Base-by-base conservation (phyloP, 2,329 filamentous ascomycete species). In the Periconia sp. region DNA sequence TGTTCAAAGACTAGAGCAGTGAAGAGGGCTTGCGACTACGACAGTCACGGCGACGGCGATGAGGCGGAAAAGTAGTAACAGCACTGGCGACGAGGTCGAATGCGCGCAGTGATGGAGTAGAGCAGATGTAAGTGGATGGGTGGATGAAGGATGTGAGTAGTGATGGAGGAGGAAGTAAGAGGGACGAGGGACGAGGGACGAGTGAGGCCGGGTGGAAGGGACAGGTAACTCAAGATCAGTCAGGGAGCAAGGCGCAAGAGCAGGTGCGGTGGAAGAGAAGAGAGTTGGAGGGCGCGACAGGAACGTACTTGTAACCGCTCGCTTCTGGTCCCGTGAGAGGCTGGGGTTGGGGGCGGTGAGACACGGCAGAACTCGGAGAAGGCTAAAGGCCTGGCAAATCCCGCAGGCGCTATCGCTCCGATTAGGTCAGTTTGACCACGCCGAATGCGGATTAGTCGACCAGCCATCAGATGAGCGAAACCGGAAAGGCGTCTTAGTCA, bases 251-350 rank as follows among this genome's bases (percentile, higher is more conserved):
- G 57, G 59, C 52, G 56, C 47, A 60, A 46, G 55, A 50, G 54
- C 48, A 46, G 54, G 54, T 51, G 56, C 66, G 65, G 70, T 69
- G 67, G 60, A 63, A 63, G 65, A 65, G 52, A 73, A 64, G 65
- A 72, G 62, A 11, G 58, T 63, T 62, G 63, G 65, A 64, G 71
- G 58, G 59, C 64, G 60, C 57, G 64, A 60, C 57, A 62, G 56
- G 51, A 41, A 35, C 27, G 46, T 72, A 66, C 73, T 74, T 70
- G 73, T 72, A 68, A 37, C 33, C 33, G 68, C 62, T 65, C 62
- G 58, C 64, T 57, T 57, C 52, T 50, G 53, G 58, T 65, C 67
- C 63, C 67, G 66, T 67, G 67, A 69, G 67, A 68, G 68, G 65
- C 65, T 68, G 69, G 68, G 48, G 11, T 37, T 30, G 40, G 49